Percentiles rank a stretch among this genome's conserved stretches.
Evolutionary conservation across 257 asterid genomes (phyloP).

Genomic region (Ophiorrhiza pumila): DNA sequence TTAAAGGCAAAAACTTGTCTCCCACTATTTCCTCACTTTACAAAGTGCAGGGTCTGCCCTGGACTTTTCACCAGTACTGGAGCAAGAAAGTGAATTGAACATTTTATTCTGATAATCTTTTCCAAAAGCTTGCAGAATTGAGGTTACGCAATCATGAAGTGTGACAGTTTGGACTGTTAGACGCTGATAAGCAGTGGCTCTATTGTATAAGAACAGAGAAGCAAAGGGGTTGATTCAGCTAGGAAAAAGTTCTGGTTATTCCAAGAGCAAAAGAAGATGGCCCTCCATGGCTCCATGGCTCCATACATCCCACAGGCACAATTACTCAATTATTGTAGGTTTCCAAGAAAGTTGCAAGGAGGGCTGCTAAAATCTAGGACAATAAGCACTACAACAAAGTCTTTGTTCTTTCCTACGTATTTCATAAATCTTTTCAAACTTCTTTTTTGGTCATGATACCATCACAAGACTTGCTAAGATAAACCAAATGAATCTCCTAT

Average conservation of each 20-base stretch:
- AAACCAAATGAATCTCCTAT: no score
- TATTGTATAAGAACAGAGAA: not conserved
- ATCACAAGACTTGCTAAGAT: no score
- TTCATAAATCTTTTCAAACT: no score
- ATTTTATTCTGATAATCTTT: not conserved
- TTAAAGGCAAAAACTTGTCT: not conserved
- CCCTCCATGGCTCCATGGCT: not conserved
- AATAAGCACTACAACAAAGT: no score
- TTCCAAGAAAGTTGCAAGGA: no score
- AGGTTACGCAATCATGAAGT: not conserved
- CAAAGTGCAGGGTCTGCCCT: not conserved
- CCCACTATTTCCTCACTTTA: constrained; percentile 5
- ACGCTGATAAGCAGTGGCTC: not conserved
- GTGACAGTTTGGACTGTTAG: not conserved
- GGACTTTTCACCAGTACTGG: not conserved
- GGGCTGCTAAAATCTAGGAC: no score
- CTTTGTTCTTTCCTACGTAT: no score
- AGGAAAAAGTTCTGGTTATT: not conserved
- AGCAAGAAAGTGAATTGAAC: not conserved
- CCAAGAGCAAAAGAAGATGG: not conserved
- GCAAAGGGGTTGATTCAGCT: not conserved
- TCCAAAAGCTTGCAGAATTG: not conserved
- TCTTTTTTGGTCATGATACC: no score
- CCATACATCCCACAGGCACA: no score
- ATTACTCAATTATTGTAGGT: no score